phyloP scores from a whole-genome alignment of 2,329 filamentous ascomycete genomes.

The Ophiocordyceps camponoti-saundersi region DNA sequence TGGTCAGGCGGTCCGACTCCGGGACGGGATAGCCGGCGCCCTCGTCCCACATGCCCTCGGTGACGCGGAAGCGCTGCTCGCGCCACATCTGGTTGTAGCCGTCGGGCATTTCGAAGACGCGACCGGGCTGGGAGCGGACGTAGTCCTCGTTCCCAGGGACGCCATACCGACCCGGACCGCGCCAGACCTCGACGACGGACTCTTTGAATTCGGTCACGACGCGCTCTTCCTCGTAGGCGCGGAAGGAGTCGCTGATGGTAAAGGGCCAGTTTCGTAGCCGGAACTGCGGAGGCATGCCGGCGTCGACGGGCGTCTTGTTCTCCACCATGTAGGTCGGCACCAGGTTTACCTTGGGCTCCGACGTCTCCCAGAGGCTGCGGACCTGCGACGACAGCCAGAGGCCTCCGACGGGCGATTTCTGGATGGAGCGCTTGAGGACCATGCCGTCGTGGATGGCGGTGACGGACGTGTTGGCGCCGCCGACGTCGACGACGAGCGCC shows the following conservation, averaged over 20 bases:
- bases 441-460: slow-evolving; percentile 90
- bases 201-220: slow-evolving; percentile 95
- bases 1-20: slow-evolving; percentile 33
- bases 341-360: slow-evolving; percentile 53
- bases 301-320: slow-evolving; percentile 78
- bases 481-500: slow-evolving; percentile 81
- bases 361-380: slow-evolving; percentile 57
- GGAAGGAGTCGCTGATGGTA: slow-evolving; percentile 52
- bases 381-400: slow-evolving; percentile 84
- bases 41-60: slow-evolving; percentile 84
- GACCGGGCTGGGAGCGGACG: slow-evolving; percentile 54
- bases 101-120: slow-evolving; percentile 93
- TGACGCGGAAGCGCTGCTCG: slow-evolving; percentile 68
- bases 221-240: slow-evolving; percentile 75
- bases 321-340: slow-evolving; percentile 78
- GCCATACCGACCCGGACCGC: slow-evolving; percentile 53
- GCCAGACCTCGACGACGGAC: slow-evolving; percentile 88
- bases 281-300: slow-evolving; percentile 61
- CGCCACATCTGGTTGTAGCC: slow-evolving; percentile 93
- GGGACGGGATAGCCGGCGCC: slow-evolving; percentile 45
- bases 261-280: slow-evolving; percentile 53
- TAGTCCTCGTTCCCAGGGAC: slow-evolving; percentile 58
- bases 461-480: slow-evolving; percentile 74
- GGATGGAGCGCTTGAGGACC: slow-evolving; percentile 77
- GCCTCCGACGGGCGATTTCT: slow-evolving; percentile 71